phyloP scores from a whole-genome alignment of 1,139 yeast species.

The Kurtzmaniella quercitrusa region DNA sequence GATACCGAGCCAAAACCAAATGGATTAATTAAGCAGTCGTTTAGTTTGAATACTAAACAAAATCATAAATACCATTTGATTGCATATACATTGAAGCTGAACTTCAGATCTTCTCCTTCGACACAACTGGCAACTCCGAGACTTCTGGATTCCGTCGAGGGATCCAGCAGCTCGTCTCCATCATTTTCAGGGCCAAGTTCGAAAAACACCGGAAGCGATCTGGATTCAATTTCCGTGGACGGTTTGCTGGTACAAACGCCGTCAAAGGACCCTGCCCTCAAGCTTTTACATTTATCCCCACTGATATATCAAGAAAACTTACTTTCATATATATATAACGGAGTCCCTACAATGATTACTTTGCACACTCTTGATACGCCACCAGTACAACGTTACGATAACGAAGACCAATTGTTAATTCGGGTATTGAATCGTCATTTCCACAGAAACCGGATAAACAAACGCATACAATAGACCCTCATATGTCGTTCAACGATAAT shows the following conservation, averaged over 20 bases:
- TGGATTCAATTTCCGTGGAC: neutral
- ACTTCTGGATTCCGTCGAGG: neutral
- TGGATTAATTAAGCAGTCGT: conserved; percentile 52
- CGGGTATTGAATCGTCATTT: conserved; percentile 7
- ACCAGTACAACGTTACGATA: conserved; percentile 8
- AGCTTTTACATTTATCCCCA: conserved; percentile 5
- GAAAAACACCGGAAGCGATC: neutral
- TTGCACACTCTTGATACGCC: conserved; percentile 6
- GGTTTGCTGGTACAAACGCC: conserved; percentile 4
- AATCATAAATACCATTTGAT: conserved; percentile 49
- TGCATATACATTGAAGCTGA: conserved; percentile 27
- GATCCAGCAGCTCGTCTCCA: neutral
- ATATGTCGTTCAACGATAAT: neutral
- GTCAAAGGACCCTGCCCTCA: conserved; percentile 3
- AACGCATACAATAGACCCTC: neutral
- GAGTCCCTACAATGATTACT: conserved; percentile 3
- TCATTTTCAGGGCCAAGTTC: neutral
- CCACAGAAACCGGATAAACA: neutral
- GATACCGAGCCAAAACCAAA: conserved; percentile 15
- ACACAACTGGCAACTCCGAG: neutral
- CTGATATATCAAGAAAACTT: conserved; percentile 7
- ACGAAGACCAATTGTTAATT: conserved; percentile 5
- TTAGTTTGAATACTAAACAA: conserved; percentile 41
- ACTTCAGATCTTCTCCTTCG: neutral
- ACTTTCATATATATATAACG: conserved; percentile 8